Base-by-base conservation (phyloP, 2,329 filamentous ascomycete genomes). In the Pseudocercospora musae region DNA sequence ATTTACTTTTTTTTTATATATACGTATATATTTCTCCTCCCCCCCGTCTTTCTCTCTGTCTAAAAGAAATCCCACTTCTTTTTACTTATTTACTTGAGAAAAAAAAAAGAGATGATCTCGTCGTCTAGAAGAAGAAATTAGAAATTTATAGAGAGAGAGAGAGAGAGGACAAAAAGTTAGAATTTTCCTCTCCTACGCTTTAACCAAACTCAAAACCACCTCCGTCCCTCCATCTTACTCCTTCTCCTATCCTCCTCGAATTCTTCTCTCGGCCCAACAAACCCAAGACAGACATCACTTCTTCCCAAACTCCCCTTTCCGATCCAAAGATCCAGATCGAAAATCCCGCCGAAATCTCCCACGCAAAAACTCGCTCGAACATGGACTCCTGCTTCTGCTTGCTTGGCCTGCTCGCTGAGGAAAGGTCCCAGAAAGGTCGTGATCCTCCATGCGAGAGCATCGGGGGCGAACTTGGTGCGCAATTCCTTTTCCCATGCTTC, bases 361-460 rank as follows among this genome's bases (percentile, higher is more conserved):
- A 82, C 63, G 59, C 78, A 80, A 48, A 82, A 81, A 57, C 78
- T 79, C 4, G 77, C 79, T 37, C 79, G 62, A 0, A 81, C 75
- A n/a, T 75, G 71, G 8, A 81, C 75, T 15, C 79, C 0, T 76
- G 76, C 3, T 69, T 64, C n/a, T 74, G 66, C 18, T n/a, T 63
- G 65, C 65, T 80, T 81, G 0, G 79, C 80, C 29, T 65, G 52
- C 4, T 75, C 72, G 37, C 77, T 79, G 23, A 82, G 57, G 42
- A 73, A 76, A 0, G 76, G 77, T 0, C 74, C 78, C 13, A 81
- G 69, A 46, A 80, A 75, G 2, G 67, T 66, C 1, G 74, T 76
- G 6, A 81, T 75, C 10, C 75, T 71, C 59, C 75, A 74, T 0
- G 79, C 79, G 1, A 82, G 72, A 0, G 75, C 75, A 8, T 70